phyloP scores from a whole-genome alignment of 1,139 yeast species.

The Komagataea norvegica region DNA sequence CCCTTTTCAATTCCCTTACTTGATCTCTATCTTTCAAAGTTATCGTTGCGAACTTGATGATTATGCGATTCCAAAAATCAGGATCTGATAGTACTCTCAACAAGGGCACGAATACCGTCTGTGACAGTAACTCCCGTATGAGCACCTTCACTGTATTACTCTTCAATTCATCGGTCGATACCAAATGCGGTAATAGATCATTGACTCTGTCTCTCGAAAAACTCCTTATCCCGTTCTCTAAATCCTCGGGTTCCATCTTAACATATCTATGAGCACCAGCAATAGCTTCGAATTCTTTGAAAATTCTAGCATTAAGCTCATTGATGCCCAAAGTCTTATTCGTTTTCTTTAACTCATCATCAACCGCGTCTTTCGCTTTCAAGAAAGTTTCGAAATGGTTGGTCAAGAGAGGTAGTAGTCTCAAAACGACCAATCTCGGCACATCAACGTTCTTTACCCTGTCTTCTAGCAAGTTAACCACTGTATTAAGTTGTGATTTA shows the following conservation, averaged over 20 bases:
- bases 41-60: constrained; percentile 58
- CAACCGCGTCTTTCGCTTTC: constrained; percentile 46
- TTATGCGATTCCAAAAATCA: constrained; percentile 68
- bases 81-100: constrained; percentile 60
- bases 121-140: constrained; percentile 59
- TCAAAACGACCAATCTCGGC: constrained; percentile 52
- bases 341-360: constrained; percentile 25
- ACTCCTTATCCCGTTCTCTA: constrained; percentile 45
- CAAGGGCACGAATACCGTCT: constrained; percentile 51
- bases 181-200: constrained; percentile 44
- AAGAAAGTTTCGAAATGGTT: constrained; percentile 57
- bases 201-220: constrained; percentile 45
- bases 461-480: constrained; percentile 37
- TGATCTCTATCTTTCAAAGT: constrained; percentile 71
- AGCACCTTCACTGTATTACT: constrained; percentile 49
- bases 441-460: constrained; percentile 46
- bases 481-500: constrained; percentile 42
- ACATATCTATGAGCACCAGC: constrained; percentile 63
- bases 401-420: constrained; percentile 59
- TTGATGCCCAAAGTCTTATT: constrained; percentile 32
- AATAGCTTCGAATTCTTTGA: constrained; percentile 48
- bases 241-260: constrained; percentile 38
- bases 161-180: constrained; percentile 45
- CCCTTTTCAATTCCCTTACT: constrained; percentile 67
- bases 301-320: constrained; percentile 53